A percentile compares a stretch with the other conserved stretches of the same genome.
phyloP scores from a whole-genome alignment of 805 yeast genomes.

The Metschnikowia bowlesiae region DNA sequence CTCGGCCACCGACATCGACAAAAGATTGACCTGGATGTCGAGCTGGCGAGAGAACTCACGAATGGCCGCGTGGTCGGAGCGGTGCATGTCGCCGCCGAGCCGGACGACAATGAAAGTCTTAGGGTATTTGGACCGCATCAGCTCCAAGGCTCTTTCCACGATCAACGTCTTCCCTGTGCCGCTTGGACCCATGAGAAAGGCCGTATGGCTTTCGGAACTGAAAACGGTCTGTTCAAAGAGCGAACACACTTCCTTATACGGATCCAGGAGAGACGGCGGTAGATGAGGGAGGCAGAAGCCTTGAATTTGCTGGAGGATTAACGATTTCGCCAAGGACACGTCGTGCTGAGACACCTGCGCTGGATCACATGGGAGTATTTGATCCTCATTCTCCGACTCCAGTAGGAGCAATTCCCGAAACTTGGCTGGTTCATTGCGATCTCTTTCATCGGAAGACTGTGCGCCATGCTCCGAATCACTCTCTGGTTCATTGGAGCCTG shows the following conservation, averaged over 20 bases:
- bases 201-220: slow-evolving; percentile 76
- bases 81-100: slow-evolving; percentile 67
- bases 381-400: neutral
- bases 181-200: slow-evolving; percentile 74
- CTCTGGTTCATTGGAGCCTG: neutral
- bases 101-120: slow-evolving; percentile 58
- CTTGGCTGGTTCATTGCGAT: neutral
- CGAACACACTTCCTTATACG: slow-evolving; percentile 48
- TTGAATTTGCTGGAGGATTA: slow-evolving; percentile 11
- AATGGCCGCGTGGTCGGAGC: slow-evolving; percentile 74
- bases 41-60: slow-evolving; percentile 83
- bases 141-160: slow-evolving; percentile 51
- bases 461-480: neutral
- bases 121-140: slow-evolving; percentile 35
- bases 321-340: slow-evolving; percentile 5
- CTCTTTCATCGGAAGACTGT: neutral
- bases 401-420: neutral
- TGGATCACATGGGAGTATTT: neutral
- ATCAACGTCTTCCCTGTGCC: slow-evolving; percentile 71
- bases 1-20: slow-evolving; percentile 14
- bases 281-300: slow-evolving; percentile 9
- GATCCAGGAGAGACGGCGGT: slow-evolving; percentile 19
- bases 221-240: slow-evolving; percentile 61
- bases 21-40: slow-evolving; percentile 37
- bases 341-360: slow-evolving; percentile 3